phyloP scores from a whole-genome alignment of 768 basidiomycete genomes.

The Boletus reticulatus region DNA sequence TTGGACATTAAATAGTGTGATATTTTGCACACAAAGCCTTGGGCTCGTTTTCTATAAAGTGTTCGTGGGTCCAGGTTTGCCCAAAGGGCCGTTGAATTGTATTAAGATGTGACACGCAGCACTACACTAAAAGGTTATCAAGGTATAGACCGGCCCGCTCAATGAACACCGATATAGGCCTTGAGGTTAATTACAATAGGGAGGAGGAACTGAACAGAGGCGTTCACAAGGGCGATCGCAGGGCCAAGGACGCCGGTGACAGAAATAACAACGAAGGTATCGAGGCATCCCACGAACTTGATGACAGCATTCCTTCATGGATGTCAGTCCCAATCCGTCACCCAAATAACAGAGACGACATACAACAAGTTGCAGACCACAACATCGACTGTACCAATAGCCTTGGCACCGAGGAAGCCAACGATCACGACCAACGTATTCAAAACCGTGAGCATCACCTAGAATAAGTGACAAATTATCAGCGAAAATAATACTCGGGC shows the following conservation, averaged over 20 bases:
- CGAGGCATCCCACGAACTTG: slow-evolving; percentile 11
- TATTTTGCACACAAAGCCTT: too few relatives aligned
- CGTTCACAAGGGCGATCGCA: slow-evolving; percentile 3
- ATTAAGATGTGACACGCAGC: slow-evolving; percentile 5
- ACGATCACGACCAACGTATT: slow-evolving; percentile 5
- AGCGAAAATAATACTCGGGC: fast-evolving
- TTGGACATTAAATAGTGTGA: too few relatives aligned
- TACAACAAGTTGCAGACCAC: slow-evolving; percentile 13
- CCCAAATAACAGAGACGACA: not conserved
- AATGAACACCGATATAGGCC: not conserved
- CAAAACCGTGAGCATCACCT: slow-evolving; percentile 8
- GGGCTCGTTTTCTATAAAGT: too few relatives aligned
- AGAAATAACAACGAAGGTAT: slow-evolving; percentile 1
- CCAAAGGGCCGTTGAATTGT: too few relatives aligned
- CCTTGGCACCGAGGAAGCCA: not conserved
- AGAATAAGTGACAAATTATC: not conserved
- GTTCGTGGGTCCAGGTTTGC: too few relatives aligned
- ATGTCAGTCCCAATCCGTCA: not conserved
- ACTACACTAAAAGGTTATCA: not conserved
- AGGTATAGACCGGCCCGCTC: not conserved
- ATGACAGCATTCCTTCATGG: not conserved
- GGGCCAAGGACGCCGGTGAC: slow-evolving; percentile 7
- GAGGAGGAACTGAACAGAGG: not conserved
- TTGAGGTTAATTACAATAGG: not conserved
- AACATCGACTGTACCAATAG: slow-evolving; percentile 1